Evolutionary conservation across 73 alveolate species (phyloP).

Genomic region (Stentor roeselii): DNA sequence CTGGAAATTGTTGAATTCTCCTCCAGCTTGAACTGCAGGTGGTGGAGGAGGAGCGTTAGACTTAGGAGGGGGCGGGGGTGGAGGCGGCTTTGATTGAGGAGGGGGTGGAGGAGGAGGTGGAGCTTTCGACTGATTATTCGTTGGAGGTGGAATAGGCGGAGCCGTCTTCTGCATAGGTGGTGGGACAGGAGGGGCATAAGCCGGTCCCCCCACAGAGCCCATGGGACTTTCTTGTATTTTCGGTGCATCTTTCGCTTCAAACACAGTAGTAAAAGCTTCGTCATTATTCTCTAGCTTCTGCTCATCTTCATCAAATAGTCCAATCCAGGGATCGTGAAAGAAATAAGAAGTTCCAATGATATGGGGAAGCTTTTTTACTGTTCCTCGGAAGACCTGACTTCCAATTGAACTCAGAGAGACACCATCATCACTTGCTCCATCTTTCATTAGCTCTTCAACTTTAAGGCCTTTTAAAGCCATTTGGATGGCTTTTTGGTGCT

Average conservation of each 20-base stretch:
- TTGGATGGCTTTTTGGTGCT: constrained; percentile 8
- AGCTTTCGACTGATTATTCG: not conserved
- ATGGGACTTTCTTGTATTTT: not conserved
- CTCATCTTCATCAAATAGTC: constrained; percentile 21
- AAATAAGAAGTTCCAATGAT: not conserved
- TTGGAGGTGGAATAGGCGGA: constrained; percentile 23
- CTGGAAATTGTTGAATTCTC: not conserved
- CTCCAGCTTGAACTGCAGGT: not conserved
- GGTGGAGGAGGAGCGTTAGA: not conserved
- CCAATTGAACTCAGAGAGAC: not conserved
- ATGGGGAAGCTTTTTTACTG: constrained; percentile 24
- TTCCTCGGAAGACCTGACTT: constrained; percentile 24
- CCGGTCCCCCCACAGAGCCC: not conserved
- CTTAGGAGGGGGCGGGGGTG: constrained; percentile 2
- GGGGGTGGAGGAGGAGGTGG: constrained; percentile 29
- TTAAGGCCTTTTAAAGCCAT: not conserved
- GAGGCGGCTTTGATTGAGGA: constrained; percentile 7
- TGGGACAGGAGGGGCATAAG: constrained; percentile 10
- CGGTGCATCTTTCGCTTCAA: not conserved
- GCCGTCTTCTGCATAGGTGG: constrained; percentile 12
- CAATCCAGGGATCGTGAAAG: constrained; percentile 26
- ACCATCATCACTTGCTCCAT: constrained; percentile 2
- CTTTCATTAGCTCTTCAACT: constrained; percentile 18
- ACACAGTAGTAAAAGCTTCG: constrained; percentile 10
- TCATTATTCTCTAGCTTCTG: not conserved